These are phyloP conservation scores for Ceratobasidium sp. DNA, from an alignment of 1,284 basidiomycete genomes.

Conservation along the genomic window DNA sequence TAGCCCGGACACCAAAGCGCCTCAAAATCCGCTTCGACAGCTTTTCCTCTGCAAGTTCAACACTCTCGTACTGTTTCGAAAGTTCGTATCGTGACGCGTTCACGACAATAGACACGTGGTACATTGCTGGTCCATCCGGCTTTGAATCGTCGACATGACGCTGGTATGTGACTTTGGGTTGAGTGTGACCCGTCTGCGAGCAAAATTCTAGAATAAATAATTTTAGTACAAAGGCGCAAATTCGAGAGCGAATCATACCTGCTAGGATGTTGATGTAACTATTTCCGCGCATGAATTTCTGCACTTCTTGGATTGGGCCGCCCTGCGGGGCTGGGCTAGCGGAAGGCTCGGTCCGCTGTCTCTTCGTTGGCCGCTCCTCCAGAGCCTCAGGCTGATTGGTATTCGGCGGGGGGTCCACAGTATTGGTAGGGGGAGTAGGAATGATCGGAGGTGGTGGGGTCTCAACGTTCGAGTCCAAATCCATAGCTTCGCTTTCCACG, in stretches of 20 bases:
- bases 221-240: neutral
- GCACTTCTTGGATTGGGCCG: neutral
- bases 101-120: slow-evolving; percentile 8
- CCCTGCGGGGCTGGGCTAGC: neutral
- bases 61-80: slow-evolving; percentile 24
- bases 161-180: slow-evolving; percentile 28
- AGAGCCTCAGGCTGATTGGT: neutral
- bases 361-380: slow-evolving; percentile 26
- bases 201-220: slow-evolving; percentile 3
- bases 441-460: neutral
- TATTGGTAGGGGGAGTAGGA: neutral
- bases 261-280: slow-evolving; percentile 18
- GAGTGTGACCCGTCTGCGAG: neutral
- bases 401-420: neutral
- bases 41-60: slow-evolving; percentile 22
- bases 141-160: neutral
- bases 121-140: neutral
- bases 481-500: slow-evolving; percentile 29
- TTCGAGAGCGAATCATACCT: neutral
- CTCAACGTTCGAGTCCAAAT: slow-evolving; percentile 7
- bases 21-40: slow-evolving; percentile 24
- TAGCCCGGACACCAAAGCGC: slow-evolving; percentile 14
- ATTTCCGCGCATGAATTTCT: neutral
- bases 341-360: slow-evolving; percentile 1
- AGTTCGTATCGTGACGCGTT: slow-evolving; percentile 9